Evolutionary conservation across 78 protist species (phyloP), one percentile per base, ranked within the genome.

Genomic region (Cavenderia fasciculata): DNA sequence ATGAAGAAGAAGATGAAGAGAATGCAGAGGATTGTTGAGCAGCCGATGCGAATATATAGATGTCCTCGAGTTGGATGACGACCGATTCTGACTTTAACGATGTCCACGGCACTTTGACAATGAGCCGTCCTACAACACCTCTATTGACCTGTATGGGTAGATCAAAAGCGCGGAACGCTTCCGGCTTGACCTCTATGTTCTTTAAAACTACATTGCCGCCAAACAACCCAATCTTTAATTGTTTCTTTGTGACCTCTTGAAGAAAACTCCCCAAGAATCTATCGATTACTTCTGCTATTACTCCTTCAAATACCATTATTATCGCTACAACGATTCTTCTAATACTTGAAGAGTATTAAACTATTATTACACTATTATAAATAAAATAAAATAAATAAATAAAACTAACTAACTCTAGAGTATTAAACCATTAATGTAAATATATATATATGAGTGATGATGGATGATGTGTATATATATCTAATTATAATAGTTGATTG

Each of bases 241-340:
- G 90, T 69, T 82, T 82, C 51, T 68, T 82, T 21, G 54, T 71
- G 6, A 82, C 76, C 34, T 82, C 90, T 69, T 82, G 90, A 29
- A 82, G 29, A 56, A 82, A 82, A 18, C 71, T 54, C 31, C 90
- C 90, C 16, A 82, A 57, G 33, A 69, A 68, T 82, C 78, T 82
- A 56, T 82, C 90, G 18, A 82, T 68, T 2, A 82, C 78, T 44
- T 82, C 90, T 82, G 90, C 90, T 12, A 82, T 71, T 11, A 82
- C 78, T 16, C 72, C 54, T 82, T 82, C 90, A 57, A 82, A 82
- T 29, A 82, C 78, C 76, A 68, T 68, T 36, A 12, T 79, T 31
- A 4, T 46, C 49, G 12, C 12, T 12, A 14, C 12, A 12, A 46
- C 52, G n/a, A n/a, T n/a, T n/a, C n/a, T n/a, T n/a, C n/a, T n/a